Percentiles rank a stretch among this genome's conserved stretches.
phyloP scores from a whole-genome alignment of 192 early-diverging fungal species.

The Umbelopsis isabellina region DNA sequence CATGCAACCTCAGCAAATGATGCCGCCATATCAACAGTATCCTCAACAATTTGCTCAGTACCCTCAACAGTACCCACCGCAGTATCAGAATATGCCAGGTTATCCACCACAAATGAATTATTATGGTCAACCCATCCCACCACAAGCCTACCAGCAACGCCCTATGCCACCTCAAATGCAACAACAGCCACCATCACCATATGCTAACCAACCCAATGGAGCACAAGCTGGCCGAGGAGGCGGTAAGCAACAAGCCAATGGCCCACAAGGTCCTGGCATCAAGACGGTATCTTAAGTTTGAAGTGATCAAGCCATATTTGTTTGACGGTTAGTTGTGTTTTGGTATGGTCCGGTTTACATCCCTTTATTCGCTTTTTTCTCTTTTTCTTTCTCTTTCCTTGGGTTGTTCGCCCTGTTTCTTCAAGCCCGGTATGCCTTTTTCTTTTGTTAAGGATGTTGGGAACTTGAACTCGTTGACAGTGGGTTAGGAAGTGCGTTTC shows the following conservation, averaged over 20 bases:
- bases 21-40: slow-evolving; percentile 26
- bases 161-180: slow-evolving; percentile 16
- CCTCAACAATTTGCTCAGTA: slow-evolving; percentile 23
- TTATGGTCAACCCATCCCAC: slow-evolving; percentile 6
- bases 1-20: slow-evolving; percentile 18
- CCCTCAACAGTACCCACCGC: slow-evolving; percentile 7
- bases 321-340: slow-evolving; percentile 1
- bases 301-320: not conserved
- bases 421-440: no score
- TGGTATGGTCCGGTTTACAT: not conserved
- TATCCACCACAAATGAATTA: slow-evolving; percentile 13
- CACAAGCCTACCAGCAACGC: slow-evolving; percentile 7
- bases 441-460: no score
- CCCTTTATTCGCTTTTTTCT: slow-evolving; percentile 19
- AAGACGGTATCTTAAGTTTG: slow-evolving; percentile 1
- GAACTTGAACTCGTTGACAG: no score
- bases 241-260: slow-evolving; percentile 15
- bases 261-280: slow-evolving; percentile 14
- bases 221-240: slow-evolving; percentile 2
- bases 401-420: not conserved
- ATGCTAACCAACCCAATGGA: slow-evolving; percentile 17
- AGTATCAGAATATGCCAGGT: slow-evolving; percentile 20
- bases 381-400: not conserved
- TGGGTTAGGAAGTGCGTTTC: not conserved
- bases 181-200: slow-evolving; percentile 1